Evolutionary conservation across 208 protist species (phyloP).

Genomic region (Angomonas ambiguus): DNA sequence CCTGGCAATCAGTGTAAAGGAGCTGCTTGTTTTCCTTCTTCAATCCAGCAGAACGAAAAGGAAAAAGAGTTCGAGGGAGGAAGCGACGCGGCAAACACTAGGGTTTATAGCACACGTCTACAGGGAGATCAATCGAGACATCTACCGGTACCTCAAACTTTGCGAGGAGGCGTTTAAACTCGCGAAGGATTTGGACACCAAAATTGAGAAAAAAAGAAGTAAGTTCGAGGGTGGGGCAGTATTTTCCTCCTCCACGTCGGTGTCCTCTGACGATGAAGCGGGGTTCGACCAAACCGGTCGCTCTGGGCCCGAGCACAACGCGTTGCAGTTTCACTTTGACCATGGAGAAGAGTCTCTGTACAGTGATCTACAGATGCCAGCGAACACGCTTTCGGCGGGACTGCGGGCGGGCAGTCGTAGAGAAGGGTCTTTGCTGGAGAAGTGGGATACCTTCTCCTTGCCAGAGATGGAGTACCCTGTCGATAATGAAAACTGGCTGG

Average conservation of each 20-base stretch:
- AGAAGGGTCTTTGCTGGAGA: not conserved
- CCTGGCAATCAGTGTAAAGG: not conserved
- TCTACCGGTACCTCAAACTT: slow-evolving; percentile 11
- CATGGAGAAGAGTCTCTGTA: not conserved
- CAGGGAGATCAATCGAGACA: slow-evolving; percentile 7
- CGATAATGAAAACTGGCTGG: slow-evolving; percentile 12
- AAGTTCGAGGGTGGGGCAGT: not conserved
- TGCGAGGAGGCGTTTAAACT: slow-evolving; percentile 11
- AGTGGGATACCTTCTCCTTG: not conserved
- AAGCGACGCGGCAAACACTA: not conserved
- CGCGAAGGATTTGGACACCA: slow-evolving; percentile 9
- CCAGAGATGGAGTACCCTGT: slow-evolving; percentile 8
- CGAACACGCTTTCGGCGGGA: not conserved
- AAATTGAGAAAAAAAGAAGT: not conserved
- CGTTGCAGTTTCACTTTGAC: not conserved
- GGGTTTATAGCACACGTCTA: slow-evolving; percentile 3
- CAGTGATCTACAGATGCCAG: not conserved
- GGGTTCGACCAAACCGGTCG: not conserved
- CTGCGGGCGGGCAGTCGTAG: not conserved
- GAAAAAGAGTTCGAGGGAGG: not conserved
- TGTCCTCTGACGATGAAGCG: not conserved
- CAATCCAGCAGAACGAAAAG: not conserved
- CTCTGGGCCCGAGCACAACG: not conserved
- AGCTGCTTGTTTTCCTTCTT: not conserved
- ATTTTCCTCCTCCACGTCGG: slow-evolving; percentile 4